Conservation (phyloP, 208 protist genomes). For the Wallacemonas sp. region DNA sequence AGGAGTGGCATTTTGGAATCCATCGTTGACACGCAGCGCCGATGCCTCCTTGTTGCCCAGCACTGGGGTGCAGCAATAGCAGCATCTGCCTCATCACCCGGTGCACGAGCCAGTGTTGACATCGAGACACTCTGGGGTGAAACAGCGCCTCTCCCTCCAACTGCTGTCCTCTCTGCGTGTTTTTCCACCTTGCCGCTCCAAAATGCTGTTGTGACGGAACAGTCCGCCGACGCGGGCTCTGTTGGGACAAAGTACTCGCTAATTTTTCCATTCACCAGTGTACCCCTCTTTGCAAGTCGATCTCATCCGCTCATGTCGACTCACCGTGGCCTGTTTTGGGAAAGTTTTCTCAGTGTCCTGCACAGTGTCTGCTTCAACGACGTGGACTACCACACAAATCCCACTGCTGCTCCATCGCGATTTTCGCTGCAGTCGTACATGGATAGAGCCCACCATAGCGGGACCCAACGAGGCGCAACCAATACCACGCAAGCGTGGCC, state of each 20-base stretch:
- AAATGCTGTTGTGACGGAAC: not conserved
- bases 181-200: conserved; percentile 40
- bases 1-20: not conserved
- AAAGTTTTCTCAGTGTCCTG: conserved; percentile 7
- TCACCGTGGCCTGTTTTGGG: not conserved
- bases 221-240: not conserved
- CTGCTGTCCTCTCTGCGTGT: conserved; percentile 52
- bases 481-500: conserved; percentile 40
- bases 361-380: conserved; percentile 13
- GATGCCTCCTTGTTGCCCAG: not conserved
- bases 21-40: conserved; percentile 4
- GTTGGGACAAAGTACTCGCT: not conserved
- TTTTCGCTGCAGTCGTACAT: conserved; percentile 13
- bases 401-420: not conserved
- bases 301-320: not conserved
- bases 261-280: not conserved
- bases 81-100: not conserved
- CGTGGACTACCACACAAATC: not conserved
- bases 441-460: not conserved
- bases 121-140: conserved; percentile 30
- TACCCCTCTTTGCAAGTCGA: not conserved
- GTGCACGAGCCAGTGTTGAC: conserved; percentile 9
- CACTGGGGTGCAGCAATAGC: not conserved
- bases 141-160: conserved; percentile 53
- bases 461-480: not conserved